phyloP scores from a whole-genome alignment of 495 filamentous ascomycete species.

The Filosporella fistucella region DNA sequence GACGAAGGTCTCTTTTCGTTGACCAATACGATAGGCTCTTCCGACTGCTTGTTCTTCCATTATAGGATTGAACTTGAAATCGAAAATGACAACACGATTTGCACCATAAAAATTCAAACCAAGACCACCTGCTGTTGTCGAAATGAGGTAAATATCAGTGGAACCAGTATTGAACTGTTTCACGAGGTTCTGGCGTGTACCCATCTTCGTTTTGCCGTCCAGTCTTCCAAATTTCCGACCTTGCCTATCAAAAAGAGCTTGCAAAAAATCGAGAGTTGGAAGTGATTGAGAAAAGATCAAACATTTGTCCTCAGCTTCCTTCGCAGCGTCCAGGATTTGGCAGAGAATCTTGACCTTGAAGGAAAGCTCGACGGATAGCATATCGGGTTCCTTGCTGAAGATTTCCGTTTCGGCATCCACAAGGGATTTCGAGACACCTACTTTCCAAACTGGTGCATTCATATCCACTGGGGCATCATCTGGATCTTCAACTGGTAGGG shows the following conservation, averaged over 20 bases:
- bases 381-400: slow-evolving; percentile 16
- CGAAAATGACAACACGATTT: slow-evolving; percentile 85
- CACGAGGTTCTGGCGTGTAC: slow-evolving; percentile 50
- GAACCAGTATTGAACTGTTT: slow-evolving; percentile 61
- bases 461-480: slow-evolving; percentile 25
- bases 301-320: slow-evolving; percentile 60
- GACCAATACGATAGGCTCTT: slow-evolving; percentile 81
- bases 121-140: slow-evolving; percentile 74
- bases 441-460: slow-evolving; percentile 30
- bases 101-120: slow-evolving; percentile 82
- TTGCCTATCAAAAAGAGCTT: slow-evolving; percentile 41
- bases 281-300: slow-evolving; percentile 78
- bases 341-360: slow-evolving; percentile 63
- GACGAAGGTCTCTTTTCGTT: slow-evolving; percentile 77
- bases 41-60: slow-evolving; percentile 88
- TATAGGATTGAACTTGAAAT: slow-evolving; percentile 75
- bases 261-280: slow-evolving; percentile 64
- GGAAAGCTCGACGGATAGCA: slow-evolving; percentile 40
- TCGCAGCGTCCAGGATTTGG: slow-evolving; percentile 59
- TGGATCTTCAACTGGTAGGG: slow-evolving; percentile 18
- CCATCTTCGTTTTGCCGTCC: slow-evolving; percentile 56
- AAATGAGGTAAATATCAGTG: slow-evolving; percentile 66
- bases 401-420: slow-evolving; percentile 14
- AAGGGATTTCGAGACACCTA: slow-evolving; percentile 17
- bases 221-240: slow-evolving; percentile 48